phyloP scores from a whole-genome alignment of 2,329 filamentous ascomycete genomes.

The Aspergillus sp. region DNA sequence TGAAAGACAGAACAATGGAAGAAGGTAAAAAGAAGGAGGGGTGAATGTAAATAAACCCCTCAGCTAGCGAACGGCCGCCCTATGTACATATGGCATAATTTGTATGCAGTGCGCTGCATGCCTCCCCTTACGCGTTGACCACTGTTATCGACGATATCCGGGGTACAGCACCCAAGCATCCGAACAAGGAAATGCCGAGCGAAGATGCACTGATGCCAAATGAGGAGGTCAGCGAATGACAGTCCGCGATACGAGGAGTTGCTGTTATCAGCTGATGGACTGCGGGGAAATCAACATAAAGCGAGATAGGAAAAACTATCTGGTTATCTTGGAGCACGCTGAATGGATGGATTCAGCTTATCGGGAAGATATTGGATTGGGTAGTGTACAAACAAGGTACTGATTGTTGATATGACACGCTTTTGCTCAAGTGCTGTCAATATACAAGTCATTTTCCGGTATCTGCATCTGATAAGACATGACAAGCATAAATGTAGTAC shows the following conservation, averaged over 20 bases:
- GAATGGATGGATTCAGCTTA: no score
- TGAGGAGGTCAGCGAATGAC: neutral
- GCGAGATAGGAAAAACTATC: conserved; percentile 1
- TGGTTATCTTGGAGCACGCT: neutral
- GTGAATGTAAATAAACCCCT: no score
- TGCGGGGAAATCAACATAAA: conserved; percentile 3
- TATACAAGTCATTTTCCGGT: neutral
- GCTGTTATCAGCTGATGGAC: neutral
- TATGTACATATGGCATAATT: no score
- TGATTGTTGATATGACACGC: no score
- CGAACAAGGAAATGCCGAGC: neutral
- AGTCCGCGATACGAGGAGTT: neutral
- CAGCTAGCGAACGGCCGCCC: no score
- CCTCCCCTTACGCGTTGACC: no score
- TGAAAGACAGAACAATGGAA: neutral
- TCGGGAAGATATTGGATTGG: no score
- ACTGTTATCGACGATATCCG: neutral
- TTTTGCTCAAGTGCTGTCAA: no score
- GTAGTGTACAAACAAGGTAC: no score
- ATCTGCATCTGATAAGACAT: neutral
- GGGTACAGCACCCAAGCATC: neutral
- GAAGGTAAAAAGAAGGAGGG: neutral
- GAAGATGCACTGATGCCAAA: neutral
- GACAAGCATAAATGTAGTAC: neutral
- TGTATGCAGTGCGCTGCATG: no score